Conservation (phyloP, 306 rosid species). For the Styphnolobium japonicum region DNA sequence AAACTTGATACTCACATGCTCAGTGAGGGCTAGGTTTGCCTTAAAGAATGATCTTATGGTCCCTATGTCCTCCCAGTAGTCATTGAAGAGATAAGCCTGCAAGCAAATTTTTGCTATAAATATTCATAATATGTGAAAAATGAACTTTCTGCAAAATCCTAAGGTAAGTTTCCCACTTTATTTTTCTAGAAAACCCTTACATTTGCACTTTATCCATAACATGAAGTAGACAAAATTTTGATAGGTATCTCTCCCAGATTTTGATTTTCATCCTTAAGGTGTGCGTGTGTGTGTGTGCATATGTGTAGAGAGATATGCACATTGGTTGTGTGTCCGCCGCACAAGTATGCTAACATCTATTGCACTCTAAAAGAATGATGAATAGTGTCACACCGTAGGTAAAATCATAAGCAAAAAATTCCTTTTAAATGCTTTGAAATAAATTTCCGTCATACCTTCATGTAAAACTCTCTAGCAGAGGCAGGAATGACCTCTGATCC, state of each 20-base stretch:
- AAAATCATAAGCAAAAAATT: not conserved
- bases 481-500: slow-evolving; percentile 83
- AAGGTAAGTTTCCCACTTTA: too few species aligned
- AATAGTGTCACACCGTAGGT: not conserved
- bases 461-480: slow-evolving; percentile 63
- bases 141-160: too few species aligned
- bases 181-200: not conserved
- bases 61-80: slow-evolving; percentile 97
- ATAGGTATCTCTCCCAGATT: not conserved
- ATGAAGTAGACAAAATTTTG: not conserved
- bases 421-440: not conserved
- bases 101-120: slow-evolving; percentile 3
- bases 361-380: not conserved
- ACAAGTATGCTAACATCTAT: not conserved
- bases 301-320: not conserved
- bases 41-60: slow-evolving; percentile 77
- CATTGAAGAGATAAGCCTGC: slow-evolving; percentile 84
- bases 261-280: not conserved
- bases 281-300: not conserved
- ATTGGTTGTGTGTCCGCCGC: not conserved
- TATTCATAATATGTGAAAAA: not conserved
- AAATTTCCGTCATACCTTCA: slow-evolving; percentile 46
- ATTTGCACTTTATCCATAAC: not conserved
- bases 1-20: slow-evolving; percentile 50
- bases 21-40: slow-evolving; percentile 81